Evolutionary conservation across 345 rosid genomes (phyloP), one percentile per base, ranked within the genome.

Genomic region (Bretschneidera sinensis): DNA sequence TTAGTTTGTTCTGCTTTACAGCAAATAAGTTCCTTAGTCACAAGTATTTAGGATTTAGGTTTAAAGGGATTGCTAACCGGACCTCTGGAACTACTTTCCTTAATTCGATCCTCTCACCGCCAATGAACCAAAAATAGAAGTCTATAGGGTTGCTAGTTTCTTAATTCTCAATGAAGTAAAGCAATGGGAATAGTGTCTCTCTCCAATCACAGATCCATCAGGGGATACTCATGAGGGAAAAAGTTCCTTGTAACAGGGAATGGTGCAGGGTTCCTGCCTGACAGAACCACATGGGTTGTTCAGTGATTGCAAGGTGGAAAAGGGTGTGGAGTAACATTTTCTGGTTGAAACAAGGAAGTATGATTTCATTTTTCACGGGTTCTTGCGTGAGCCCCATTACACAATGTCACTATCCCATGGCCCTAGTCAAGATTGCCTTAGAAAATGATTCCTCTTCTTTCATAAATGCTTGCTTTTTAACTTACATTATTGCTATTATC

Each of bases 211-310:
- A 39, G 10, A 39, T 39, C 48, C 52, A n/a, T 71, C 28, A 19
- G 51, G 22, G 59, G 51, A 58, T 70, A 53, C 63, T 43, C 49
- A 9, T 10, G n/a, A 48, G 47, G 68, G 64, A 62, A 70, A 67
- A 52, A 57, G 64, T 64, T 59, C 66, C 67, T 57, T 39, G 60
- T 16, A 63, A 63, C n/a, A 15, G 34, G n/a, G n/a, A n/a, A n/a
- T n/a, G n/a, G n/a, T 57, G 67, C 23, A 59, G 20, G 65, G 52
- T 69, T 63, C 76, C 61, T 22, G 39, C 64, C 75, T 61, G 73
- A 51, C 74, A 70, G 23, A 55, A 53, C 48, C 83, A 79, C 74
- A 43, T 79, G 76, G 78, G 47, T 48, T 67, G 43, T 58, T 59
- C 50, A 33, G 67, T 68, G 66, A 62, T 65, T 63, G 59, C 61